Base-by-base conservation (phyloP, 495 filamentous ascomycete species). In the Daldinia caldariorum region DNA sequence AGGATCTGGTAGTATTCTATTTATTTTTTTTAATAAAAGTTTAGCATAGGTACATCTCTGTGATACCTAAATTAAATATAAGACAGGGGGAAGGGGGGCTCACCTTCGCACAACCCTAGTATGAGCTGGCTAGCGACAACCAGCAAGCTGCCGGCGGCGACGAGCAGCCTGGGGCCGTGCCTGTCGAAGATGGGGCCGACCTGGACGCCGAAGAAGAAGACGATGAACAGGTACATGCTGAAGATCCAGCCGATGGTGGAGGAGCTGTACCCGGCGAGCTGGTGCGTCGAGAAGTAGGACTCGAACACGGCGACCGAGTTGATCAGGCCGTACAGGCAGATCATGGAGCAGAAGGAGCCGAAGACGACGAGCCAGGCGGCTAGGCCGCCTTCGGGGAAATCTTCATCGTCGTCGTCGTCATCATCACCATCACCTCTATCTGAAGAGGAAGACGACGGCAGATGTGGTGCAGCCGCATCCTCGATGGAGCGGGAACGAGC, bases 141-240 rank as follows among this genome's bases (percentile, higher is more conserved):
- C 34, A 83, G 75, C 26, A 83, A 20, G 16, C 83, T 84, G 4
- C 89, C 88, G 6, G 76, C 76, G 13, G 84, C 76, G 0, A 90
- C 78, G 26, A 90, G 74, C n/a, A 78, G 37, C 18, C 87, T 77
- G 1, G 88, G 83, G 0, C 89, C 89, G 61, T 87, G 83, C 2
- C 82, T 80, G 70, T 91, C 89, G 61, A 91, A 91, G 4, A 91
- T 69, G n/a, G 89, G 88, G 2, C 89, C 89, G 43, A 89, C 84
- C 71, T 90, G 88, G 6, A 90, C 85, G 6, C 89, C 89, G 7
- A 87, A 79, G 59, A 89, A 89, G 34, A 90, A 83, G 12, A 88
- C 86, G 20, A 90, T 79, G 63, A 90, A 90, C 29, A 89, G 79
- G 34, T 90, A 86, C 1, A 88, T 73, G 31, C 86, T 86, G 14